phyloP scores from a whole-genome alignment of 2,329 filamentous ascomycete species.

The Cladorrhinum sp. region DNA sequence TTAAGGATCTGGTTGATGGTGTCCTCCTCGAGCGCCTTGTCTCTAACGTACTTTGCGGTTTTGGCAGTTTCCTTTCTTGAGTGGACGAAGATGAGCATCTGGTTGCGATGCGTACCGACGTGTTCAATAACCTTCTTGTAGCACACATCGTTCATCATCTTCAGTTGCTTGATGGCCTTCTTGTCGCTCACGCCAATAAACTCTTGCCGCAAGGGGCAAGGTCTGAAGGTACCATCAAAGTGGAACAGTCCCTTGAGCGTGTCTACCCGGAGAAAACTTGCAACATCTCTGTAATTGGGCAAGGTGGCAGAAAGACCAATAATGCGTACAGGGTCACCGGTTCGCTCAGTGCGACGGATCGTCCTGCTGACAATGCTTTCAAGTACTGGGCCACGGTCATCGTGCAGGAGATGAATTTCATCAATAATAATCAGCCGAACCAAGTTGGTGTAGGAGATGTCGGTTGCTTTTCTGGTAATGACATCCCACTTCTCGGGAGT shows the following conservation, averaged over 20 bases:
- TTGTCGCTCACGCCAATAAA: constrained; percentile 97
- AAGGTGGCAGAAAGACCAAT: constrained; percentile 92
- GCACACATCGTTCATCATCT: constrained; percentile 99
- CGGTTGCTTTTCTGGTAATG: constrained; percentile 95
- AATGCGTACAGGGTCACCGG: constrained; percentile 86
- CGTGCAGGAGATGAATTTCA: constrained; percentile 95
- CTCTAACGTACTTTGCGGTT: constrained; percentile 91
- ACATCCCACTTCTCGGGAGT: constrained; percentile 99
- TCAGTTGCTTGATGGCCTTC: constrained; percentile 97
- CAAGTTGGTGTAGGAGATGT: constrained; percentile 95
- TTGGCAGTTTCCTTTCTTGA: constrained; percentile 98
- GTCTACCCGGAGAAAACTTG: constrained; percentile 90
- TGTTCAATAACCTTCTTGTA: constrained; percentile 98
- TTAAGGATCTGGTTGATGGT: constrained; percentile 94
- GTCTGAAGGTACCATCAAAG: constrained; percentile 90
- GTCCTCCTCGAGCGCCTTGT: constrained; percentile 95
- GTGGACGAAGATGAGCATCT: constrained; percentile 99
- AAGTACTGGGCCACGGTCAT: constrained; percentile 92
- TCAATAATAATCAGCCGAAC: constrained; percentile 95
- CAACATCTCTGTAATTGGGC: constrained; percentile 95
- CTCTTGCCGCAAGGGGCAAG: constrained; percentile 92
- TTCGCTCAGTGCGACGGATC: constrained; percentile 89
- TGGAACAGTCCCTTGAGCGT: constrained; percentile 84
- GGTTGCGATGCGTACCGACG: constrained; percentile 86
- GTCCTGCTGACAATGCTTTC: constrained; percentile 96